A percentile compares a stretch with the other conserved stretches of the same genome.
Evolutionary conservation across 192 early-diverging fungal genomes (phyloP).

Genomic region (Podila clonocystis): DNA sequence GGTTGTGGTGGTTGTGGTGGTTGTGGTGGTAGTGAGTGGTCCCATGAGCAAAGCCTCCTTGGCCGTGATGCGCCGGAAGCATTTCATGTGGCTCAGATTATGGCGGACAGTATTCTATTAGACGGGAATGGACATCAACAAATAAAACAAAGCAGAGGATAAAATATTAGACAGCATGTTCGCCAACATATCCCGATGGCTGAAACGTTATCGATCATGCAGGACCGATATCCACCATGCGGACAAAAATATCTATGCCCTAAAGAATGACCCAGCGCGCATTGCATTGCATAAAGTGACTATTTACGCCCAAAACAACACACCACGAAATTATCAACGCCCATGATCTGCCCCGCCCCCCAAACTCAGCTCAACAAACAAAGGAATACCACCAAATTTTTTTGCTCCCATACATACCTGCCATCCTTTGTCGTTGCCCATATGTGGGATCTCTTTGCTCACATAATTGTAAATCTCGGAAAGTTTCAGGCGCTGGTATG

Average conservation of each 20-base stretch:
- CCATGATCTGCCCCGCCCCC: background rate
- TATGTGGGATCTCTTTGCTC: conserved; percentile 15
- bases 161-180: too few species aligned
- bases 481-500: conserved; percentile 17
- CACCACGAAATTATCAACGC: background rate
- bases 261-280: too few species aligned
- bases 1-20: background rate
- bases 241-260: too few species aligned
- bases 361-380: background rate
- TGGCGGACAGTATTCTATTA: conserved; percentile 25
- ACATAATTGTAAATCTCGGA: conserved; percentile 27
- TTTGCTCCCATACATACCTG: conserved; percentile 12
- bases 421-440: conserved; percentile 28
- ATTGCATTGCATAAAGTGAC: too few species aligned
- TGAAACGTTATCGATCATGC: background rate
- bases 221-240: background rate
- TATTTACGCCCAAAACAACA: background rate
- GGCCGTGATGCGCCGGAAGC: conserved; percentile 10
- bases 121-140: background rate
- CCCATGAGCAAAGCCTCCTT: conserved; percentile 2
- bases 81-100: conserved; percentile 20
- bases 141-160: background rate
- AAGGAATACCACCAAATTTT: background rate
- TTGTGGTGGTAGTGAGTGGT: background rate
- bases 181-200: background rate